phyloP scores from a whole-genome alignment of 306 rosid species.

The Benincasa hispida region DNA sequence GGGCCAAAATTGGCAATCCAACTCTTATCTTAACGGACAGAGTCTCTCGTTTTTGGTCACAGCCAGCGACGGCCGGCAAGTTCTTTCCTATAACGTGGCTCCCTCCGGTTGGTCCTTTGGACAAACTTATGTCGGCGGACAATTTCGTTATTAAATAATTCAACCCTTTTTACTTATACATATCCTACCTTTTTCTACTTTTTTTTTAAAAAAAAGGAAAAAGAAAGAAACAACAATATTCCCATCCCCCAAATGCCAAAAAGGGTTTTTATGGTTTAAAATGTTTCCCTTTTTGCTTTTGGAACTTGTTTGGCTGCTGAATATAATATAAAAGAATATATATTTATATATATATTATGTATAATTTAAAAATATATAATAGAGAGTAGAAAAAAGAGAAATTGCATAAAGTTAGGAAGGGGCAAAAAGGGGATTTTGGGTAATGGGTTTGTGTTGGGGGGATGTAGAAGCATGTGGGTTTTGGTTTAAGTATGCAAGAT shows the following conservation, averaged over 20 bases:
- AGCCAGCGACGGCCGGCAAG: constrained; percentile 27
- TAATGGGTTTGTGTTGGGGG: neutral
- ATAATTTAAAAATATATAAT: neutral
- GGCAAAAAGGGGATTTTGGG: neutral
- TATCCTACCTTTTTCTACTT: neutral
- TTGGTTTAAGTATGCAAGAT: neutral
- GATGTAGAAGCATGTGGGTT: neutral
- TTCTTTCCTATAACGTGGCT: constrained; percentile 42
- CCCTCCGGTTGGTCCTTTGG: constrained; percentile 47
- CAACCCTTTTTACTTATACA: neutral
- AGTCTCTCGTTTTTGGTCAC: constrained; percentile 47
- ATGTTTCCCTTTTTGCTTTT: neutral
- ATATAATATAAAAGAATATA: neutral
- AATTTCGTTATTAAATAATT: constrained; percentile 22
- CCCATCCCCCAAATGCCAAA: neutral
- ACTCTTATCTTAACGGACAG: constrained; percentile 38
- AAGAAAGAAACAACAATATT: neutral
- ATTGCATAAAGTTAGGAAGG: neutral
- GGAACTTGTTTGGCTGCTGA: neutral
- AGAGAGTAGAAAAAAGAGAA: neutral
- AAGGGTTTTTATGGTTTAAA: neutral
- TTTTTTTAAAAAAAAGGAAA: too few relatives aligned
- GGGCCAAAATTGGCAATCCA: constrained; percentile 65
- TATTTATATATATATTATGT: neutral
- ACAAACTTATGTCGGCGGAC: constrained; percentile 43